Evolutionary conservation across 495 filamentous ascomycete species (phyloP), one percentile per base, ranked within the genome.

Genomic region (Penicillium cataractarum): DNA sequence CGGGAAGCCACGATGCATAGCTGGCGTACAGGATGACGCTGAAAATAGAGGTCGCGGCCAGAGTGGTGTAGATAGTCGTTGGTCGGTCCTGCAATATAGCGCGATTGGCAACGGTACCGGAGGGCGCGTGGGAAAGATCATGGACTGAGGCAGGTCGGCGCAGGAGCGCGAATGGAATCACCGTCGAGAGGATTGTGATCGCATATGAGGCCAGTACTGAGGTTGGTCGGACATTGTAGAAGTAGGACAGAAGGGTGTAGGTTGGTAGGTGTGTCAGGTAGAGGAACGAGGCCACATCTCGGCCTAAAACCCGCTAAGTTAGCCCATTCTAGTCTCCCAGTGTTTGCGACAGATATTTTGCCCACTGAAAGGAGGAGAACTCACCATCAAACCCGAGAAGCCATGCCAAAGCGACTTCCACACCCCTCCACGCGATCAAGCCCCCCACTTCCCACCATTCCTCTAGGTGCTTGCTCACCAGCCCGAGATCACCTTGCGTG

Each of bases 371-470:
- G 9, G 10, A 37, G 19, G 17, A 26, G 32, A 21, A 68, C 80
- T 65, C 71, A 89, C 87, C 82, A 71, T 94, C 92, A 70, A 86
- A 92, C 51, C 85, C 80, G 37, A 86, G 77, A 62, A 78, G 82
- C 92, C 91, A 96, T 33, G 83, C 86, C 19, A 91, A 64, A 24
- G 80, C 87, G 51, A 96, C 80, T 71, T 90, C 87, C 35, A 87
- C 78, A 58, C 88, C 75, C 76, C 82, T 88, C 89, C 90, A 93
- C 8, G 66, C 84, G 12, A 90, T 74, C 58, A 91, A 68, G 6
- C 83, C 80, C 8, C 64, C 80, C n/a, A 89, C 78, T 71, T 91
- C 86, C 68, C 78, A 76, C 82, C 82, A 83, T 60, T 84, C 80
- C 56, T 85, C 84, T 51, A 87, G 60, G 33, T 80, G 82, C 61